phyloP scores from a whole-genome alignment of 306 rosid species.

The Acacia crassicarpa region DNA sequence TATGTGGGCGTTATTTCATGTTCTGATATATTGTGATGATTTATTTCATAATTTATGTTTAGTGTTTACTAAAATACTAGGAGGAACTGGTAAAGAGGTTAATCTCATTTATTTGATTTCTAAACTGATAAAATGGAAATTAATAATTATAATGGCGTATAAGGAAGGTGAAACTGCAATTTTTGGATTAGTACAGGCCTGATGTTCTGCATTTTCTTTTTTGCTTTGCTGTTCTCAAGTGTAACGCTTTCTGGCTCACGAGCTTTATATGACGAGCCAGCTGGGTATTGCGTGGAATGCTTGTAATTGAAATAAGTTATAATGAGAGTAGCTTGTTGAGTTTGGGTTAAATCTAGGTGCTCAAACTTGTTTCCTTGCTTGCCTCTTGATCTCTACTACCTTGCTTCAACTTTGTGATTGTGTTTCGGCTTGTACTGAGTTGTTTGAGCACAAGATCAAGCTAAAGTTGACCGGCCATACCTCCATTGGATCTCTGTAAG shows the following conservation, averaged over 20 bases:
- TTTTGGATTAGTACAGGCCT: not conserved
- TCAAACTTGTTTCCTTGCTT: not conserved
- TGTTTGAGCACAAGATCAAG: not conserved
- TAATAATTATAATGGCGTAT: not conserved
- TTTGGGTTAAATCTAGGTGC: constrained; percentile 23
- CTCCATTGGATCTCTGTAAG: constrained; percentile 15
- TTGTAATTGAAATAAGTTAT: not conserved
- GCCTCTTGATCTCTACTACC: constrained; percentile 18
- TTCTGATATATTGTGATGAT: constrained; percentile 1
- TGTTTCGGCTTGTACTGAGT: not conserved
- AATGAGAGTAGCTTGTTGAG: constrained; percentile 15
- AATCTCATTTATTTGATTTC: constrained; percentile 29
- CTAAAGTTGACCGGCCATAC: not conserved
- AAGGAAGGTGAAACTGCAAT: not conserved
- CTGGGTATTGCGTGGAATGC: constrained; percentile 5
- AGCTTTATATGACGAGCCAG: constrained; percentile 3
- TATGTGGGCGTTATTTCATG: not conserved
- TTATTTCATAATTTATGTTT: not conserved
- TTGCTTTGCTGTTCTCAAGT: not conserved
- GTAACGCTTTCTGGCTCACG: constrained; percentile 24
- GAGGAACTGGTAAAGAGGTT: constrained; percentile 5
- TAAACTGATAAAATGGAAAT: constrained; percentile 11
- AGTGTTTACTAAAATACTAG: not conserved
- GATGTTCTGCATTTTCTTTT: not conserved
- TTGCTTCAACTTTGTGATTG: not conserved